Evolutionary conservation across 1,284 basidiomycete genomes (phyloP).

Genomic region (Austroboletus rostrupii): DNA sequence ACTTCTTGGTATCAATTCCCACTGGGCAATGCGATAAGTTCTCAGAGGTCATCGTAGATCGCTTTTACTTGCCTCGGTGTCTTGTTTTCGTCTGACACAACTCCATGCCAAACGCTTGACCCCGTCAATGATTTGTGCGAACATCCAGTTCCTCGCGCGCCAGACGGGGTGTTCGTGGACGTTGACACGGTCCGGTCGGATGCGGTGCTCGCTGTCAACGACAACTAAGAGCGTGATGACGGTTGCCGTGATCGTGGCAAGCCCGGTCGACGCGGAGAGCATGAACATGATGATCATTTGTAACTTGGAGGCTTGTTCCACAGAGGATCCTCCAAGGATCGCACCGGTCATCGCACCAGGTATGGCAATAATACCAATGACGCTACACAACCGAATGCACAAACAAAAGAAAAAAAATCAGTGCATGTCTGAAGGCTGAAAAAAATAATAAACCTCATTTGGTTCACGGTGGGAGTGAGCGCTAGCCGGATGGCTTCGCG

Average conservation of each 20-base stretch:
- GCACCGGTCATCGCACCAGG: constrained; percentile 87
- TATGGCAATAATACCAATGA: constrained; percentile 75
- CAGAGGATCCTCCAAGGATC: constrained; percentile 78
- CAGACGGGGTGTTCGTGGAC: constrained; percentile 46
- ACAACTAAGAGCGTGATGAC: constrained; percentile 56
- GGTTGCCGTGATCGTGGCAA: constrained; percentile 64
- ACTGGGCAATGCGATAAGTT: background rate
- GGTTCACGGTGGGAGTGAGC: constrained; percentile 76
- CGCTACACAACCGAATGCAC: constrained; percentile 38
- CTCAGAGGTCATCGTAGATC: background rate
- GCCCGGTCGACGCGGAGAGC: constrained; percentile 73
- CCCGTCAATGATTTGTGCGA: constrained; percentile 15
- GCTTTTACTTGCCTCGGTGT: background rate
- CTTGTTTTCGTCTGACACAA: constrained; percentile 12
- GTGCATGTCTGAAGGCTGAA: background rate
- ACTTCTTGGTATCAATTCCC: background rate
- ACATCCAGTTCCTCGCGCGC: constrained; percentile 35
- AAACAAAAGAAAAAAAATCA: background rate
- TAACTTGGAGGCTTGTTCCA: constrained; percentile 77
- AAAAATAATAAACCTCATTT: constrained; percentile 60
- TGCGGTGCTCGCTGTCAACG: constrained; percentile 65
- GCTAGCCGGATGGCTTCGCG: constrained; percentile 75
- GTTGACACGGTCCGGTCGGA: constrained; percentile 68
- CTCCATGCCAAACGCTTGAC: constrained; percentile 7
- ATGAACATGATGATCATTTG: constrained; percentile 93